Evolutionary conservation across 179 eudicot genomes (phyloP).

Genomic region (Silene noctiflora): DNA sequence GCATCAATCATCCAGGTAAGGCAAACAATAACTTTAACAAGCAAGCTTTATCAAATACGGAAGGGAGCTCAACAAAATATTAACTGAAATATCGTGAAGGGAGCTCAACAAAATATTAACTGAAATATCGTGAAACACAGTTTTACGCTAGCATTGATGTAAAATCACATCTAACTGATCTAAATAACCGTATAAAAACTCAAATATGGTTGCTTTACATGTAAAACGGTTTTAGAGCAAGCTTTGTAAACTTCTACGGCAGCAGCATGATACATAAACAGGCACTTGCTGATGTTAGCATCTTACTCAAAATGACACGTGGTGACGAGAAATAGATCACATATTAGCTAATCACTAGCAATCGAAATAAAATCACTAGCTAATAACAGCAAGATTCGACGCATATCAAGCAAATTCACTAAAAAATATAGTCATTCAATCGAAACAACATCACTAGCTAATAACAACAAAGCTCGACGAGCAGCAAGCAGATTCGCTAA

Average conservation of each 20-base stretch:
- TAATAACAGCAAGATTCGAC: not conserved
- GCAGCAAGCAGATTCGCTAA: not conserved
- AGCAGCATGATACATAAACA: not conserved
- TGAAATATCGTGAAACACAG: not conserved
- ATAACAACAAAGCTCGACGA: not conserved
- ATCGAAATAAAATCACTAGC: too few species aligned
- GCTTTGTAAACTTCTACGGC: not conserved
- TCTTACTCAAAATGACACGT: not conserved
- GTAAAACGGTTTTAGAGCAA: too few species aligned
- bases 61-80: not conserved
- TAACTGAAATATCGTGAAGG: too few species aligned
- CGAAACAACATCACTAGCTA: not conserved
- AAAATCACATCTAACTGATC: not conserved
- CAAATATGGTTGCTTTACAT: too few species aligned
- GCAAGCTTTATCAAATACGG: not conserved
- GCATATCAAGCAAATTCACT: not conserved
- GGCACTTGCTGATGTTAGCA: not conserved
- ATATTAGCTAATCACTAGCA: not conserved
- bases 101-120: not conserved
- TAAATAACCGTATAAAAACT: not conserved
- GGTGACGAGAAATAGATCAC: not conserved
- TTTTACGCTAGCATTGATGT: not conserved
- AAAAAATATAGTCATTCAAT: not conserved
- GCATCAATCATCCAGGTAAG: not conserved
- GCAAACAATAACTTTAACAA: not conserved